Base-by-base conservation (phyloP, 306 rosid species). In the Rubus idaeus region DNA sequence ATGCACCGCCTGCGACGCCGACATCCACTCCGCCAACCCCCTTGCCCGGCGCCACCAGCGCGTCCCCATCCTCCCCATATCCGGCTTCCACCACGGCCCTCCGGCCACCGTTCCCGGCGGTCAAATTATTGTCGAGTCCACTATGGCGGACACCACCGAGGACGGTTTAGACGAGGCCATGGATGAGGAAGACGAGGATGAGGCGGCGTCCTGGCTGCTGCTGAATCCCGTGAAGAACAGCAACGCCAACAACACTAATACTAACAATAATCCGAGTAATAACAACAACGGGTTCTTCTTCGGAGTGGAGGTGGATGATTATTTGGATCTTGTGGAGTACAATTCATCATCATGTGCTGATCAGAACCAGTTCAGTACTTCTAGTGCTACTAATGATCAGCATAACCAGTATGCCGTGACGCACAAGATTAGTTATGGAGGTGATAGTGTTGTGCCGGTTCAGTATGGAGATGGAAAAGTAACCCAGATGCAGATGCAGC, bases 11-110 rank as follows among this genome's bases (percentile, higher is more conserved):
- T 95, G 98, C 77, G 98, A 95, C 53, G 92, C 93, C 0, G 96
- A 89, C 35, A 89, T 92, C 84, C 98, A 95, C 85, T 87, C 98
- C 2, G 97, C 98, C 6, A 95, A 95, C 68, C 97, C 97, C 0
- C 91, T 95, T 1, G 96, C 98, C 4, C 74, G 96, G 81, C 98
- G 98, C 44, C 98, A 95, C 88, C 97, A 90, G 56, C 97, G 98
- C 0, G 95, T 92, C 13, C 93, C 97, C 9, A 84, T 94, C 21
- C 83, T 81, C 10, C 92, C 90, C 20, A 81, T 88, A 57, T 79
- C 90, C 16, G 88, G 90, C 7, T 67, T 23, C 51, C 77, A 82
- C 13, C 72, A 80, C 7, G 89, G 82, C 4, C 90, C 87, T 3
- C 78, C 77, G 0, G 18, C 75, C 0, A 40, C 84, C 1, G 70